Evolutionary conservation across 495 filamentous ascomycete species (phyloP).

Genomic region (Penicillium cinerascens): DNA sequence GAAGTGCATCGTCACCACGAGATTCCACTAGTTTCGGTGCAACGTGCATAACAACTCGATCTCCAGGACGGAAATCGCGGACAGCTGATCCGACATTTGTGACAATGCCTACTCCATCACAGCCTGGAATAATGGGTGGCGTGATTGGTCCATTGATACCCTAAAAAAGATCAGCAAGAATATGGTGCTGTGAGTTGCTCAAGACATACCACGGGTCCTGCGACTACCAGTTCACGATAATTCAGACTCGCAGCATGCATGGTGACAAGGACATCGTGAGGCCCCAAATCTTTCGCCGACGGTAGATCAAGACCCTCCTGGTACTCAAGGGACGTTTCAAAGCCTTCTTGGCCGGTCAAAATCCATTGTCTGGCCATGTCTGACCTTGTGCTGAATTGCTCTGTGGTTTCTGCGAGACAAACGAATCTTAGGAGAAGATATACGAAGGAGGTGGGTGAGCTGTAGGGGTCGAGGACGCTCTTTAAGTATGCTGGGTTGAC

Average conservation of each 20-base stretch:
- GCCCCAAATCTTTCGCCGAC: conserved; percentile 10
- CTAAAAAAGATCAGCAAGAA: background rate
- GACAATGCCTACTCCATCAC: too few species aligned
- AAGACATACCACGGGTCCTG: conserved; percentile 8
- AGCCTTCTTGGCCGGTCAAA: conserved; percentile 19
- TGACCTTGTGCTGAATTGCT: background rate
- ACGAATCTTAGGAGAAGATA: too few species aligned
- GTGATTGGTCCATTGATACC: too few species aligned
- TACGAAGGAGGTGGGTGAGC: too few species aligned
- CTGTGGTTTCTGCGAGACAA: too few species aligned
- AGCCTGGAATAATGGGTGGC: too few species aligned
- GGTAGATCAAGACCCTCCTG: conserved; percentile 15
- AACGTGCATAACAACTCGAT: conserved; percentile 11
- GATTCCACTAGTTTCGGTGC: conserved; percentile 1
- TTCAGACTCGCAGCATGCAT: conserved; percentile 25
- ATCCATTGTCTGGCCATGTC: conserved; percentile 21
- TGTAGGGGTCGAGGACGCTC: too few species aligned
- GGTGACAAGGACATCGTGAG: conserved; percentile 25
- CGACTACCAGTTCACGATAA: conserved; percentile 19
- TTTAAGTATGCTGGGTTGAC: too few species aligned
- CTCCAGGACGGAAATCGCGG: conserved; percentile 7
- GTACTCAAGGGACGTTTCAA: conserved; percentile 16
- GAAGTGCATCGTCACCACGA: conserved; percentile 9
- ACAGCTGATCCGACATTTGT: conserved; percentile 8
- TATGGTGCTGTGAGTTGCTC: background rate